Conservation (phyloP, 2,329 filamentous ascomycete species). For the Curvularia verruculosa region DNA sequence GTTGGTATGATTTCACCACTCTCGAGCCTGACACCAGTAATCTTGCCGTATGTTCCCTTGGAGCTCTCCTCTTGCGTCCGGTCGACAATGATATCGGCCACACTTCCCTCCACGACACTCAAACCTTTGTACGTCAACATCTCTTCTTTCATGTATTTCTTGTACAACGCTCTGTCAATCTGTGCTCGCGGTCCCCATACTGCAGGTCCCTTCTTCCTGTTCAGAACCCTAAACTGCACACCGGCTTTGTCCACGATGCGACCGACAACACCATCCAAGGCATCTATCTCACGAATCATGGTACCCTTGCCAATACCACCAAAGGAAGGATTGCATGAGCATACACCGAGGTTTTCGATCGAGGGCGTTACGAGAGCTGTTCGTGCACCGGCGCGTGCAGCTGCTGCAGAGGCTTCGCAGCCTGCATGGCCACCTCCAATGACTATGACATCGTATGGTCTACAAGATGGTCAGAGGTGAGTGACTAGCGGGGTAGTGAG, state of each 20-base stretch:
- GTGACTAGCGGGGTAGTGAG: background rate
- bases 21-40: constrained; percentile 84
- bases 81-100: constrained; percentile 86
- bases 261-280: constrained; percentile 86
- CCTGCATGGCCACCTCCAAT: constrained; percentile 96
- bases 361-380: constrained; percentile 91
- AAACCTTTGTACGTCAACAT: constrained; percentile 79
- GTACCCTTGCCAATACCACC: constrained; percentile 99
- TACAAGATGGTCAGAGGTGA: constrained; percentile 44
- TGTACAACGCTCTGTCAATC: constrained; percentile 89
- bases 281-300: constrained; percentile 93
- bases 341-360: constrained; percentile 86
- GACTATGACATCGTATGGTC: constrained; percentile 88
- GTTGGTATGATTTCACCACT: constrained; percentile 84
- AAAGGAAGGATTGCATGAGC: constrained; percentile 96
- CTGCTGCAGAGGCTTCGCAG: constrained; percentile 89
- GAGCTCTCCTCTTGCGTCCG: constrained; percentile 56
- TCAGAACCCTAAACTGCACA: constrained; percentile 90
- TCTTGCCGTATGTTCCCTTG: constrained; percentile 67
- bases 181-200: constrained; percentile 97
- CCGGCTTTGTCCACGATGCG: constrained; percentile 91
- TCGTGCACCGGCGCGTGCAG: constrained; percentile 83
- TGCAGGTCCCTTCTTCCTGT: constrained; percentile 87
- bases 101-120: constrained; percentile 81
- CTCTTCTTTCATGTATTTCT: constrained; percentile 88